Percentiles rank a stretch among this genome's conserved stretches.
These are phyloP conservation scores for Salvia hispanica DNA, from an alignment of 257 asterid species.

Conservation along the genomic window DNA sequence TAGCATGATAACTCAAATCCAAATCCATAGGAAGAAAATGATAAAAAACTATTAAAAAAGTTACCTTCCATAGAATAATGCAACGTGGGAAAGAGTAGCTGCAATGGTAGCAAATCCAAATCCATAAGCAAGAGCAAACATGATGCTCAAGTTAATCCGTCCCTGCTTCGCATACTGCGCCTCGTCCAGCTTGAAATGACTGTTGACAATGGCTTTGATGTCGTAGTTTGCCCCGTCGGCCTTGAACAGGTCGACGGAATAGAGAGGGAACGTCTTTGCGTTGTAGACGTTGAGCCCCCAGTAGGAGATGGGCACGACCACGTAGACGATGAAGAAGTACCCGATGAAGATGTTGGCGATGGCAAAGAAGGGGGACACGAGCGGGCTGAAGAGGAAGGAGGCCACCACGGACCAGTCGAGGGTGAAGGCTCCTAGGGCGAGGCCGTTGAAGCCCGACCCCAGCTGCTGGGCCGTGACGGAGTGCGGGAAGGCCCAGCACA, in stretches of 20 bases:
- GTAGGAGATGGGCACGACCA: constrained; percentile 65
- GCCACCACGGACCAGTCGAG: constrained; percentile 75
- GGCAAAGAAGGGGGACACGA: constrained; percentile 74
- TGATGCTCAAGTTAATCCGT: constrained; percentile 57
- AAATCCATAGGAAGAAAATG: no score
- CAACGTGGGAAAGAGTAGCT: constrained; percentile 52
- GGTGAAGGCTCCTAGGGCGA: constrained; percentile 69
- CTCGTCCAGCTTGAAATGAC: constrained; percentile 48
- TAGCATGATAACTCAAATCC: no score
- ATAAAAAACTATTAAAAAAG: no score
- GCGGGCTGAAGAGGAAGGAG: constrained; percentile 75
- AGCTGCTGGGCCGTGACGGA: constrained; percentile 81
- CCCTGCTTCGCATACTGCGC: constrained; percentile 59
- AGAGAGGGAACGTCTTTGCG: constrained; percentile 63
- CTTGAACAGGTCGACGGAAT: constrained; percentile 57
- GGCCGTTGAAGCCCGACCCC: constrained; percentile 71
- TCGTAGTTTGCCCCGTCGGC: constrained; percentile 56
- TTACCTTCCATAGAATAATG: constrained; percentile 74
- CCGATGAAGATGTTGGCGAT: constrained; percentile 69
- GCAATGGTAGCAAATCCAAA: constrained; percentile 89
- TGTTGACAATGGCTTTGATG: constrained; percentile 50
- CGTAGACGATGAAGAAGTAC: constrained; percentile 48
- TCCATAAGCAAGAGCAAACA: constrained; percentile 67
- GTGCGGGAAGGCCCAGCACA: constrained; percentile 74
- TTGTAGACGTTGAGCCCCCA: constrained; percentile 71